These are phyloP conservation scores for Lolium rigidum DNA, from an alignment of 176 grass and related monocot species.

Conservation along the genomic window DNA sequence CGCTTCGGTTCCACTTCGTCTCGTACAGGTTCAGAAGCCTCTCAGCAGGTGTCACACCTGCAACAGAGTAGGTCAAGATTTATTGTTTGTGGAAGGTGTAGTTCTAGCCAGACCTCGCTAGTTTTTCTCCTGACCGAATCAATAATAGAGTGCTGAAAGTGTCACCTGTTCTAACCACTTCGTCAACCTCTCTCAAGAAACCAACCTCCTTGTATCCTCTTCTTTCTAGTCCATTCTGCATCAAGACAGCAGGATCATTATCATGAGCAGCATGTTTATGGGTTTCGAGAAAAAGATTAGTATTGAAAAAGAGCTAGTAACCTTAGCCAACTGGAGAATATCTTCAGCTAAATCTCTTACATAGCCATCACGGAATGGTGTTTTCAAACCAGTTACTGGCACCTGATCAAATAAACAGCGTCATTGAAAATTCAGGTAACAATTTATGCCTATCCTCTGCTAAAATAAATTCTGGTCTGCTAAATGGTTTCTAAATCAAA, in stretches of 20 bases:
- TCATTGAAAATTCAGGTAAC: neutral
- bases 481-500: neutral
- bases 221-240: constrained; percentile 94
- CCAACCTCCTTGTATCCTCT: constrained; percentile 98
- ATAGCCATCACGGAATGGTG: constrained; percentile 85
- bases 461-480: neutral
- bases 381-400: constrained; percentile 85
- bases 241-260: constrained; percentile 32
- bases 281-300: neutral
- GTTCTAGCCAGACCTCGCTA: neutral
- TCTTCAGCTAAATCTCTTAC: constrained; percentile 92
- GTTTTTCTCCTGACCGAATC: neutral
- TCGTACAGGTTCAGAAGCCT: constrained; percentile 86
- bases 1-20: constrained; percentile 74
- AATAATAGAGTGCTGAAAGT: neutral
- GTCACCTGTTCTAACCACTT: constrained; percentile 75
- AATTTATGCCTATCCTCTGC: neutral
- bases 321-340: constrained; percentile 88
- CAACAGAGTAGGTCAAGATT: constrained; percentile 8
- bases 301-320: neutral
- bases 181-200: constrained; percentile 84
- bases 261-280: neutral
- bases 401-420: constrained; percentile 56
- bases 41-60: constrained; percentile 92
- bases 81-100: neutral